Evolutionary conservation across 305 asterid genomes (phyloP).

Genomic region (Plantago coronopus): DNA sequence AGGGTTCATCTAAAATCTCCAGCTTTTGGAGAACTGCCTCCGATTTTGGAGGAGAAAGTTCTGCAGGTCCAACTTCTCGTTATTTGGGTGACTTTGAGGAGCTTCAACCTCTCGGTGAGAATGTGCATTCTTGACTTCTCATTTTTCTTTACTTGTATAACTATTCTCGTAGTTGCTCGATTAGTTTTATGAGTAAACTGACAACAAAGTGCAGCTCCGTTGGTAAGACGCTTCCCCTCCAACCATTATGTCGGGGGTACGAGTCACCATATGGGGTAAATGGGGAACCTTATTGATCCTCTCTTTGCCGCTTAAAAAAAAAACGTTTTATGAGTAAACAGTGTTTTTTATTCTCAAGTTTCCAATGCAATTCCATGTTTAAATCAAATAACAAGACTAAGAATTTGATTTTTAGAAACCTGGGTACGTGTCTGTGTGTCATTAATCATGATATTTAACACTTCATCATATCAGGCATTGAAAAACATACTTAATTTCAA

Average conservation of each 20-base stretch:
- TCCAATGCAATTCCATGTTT: conserved; percentile 8
- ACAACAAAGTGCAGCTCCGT: too few species aligned
- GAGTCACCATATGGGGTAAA: too few species aligned
- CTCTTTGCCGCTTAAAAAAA: too few species aligned
- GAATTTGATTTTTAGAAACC: not conserved
- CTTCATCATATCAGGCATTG: not conserved
- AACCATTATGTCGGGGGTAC: too few species aligned
- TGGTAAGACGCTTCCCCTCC: too few species aligned
- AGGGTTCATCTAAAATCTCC: conserved; percentile 67
- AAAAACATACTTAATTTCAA: too few species aligned
- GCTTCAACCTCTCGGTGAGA: conserved; percentile 87
- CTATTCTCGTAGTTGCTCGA: conserved; percentile 15
- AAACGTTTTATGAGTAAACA: conserved; percentile 11
- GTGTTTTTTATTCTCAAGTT: conserved; percentile 1
- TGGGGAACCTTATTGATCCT: too few species aligned
- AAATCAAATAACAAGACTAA: not conserved
- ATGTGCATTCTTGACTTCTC: conserved; percentile 8
- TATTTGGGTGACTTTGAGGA: conserved; percentile 94
- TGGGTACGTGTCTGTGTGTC: not conserved
- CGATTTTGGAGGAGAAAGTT: conserved; percentile 51
- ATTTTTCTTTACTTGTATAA: conserved; percentile 21
- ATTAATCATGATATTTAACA: not conserved
- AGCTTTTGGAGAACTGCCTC: conserved; percentile 73
- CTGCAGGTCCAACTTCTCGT: conserved; percentile 69
- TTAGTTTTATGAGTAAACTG: conserved; percentile 12